Conservation (phyloP, 2,329 filamentous ascomycete species). For the Fusarium siculi region DNA sequence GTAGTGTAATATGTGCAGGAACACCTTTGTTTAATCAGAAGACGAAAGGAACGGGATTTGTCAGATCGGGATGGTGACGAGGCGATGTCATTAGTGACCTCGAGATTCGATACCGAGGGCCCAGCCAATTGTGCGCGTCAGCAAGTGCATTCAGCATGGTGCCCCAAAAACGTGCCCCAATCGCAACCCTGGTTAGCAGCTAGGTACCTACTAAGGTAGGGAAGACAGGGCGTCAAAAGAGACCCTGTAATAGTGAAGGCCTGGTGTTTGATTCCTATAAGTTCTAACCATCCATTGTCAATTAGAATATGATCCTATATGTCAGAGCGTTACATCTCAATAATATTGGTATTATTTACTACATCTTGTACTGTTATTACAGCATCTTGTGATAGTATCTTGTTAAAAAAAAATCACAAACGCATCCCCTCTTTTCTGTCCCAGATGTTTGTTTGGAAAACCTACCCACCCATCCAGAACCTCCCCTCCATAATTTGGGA, state of each 20-base stretch:
- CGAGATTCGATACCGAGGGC: conserved; percentile 32
- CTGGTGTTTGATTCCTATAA: background rate
- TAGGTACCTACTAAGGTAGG: too few relatives aligned
- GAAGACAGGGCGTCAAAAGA: background rate
- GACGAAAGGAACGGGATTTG: conserved; percentile 12
- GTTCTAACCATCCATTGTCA: background rate
- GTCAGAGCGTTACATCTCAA: background rate
- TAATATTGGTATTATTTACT: background rate
- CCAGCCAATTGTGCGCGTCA: conserved; percentile 44
- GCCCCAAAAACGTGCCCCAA: conserved; percentile 34
- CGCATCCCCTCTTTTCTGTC: background rate
- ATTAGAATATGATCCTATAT: background rate
- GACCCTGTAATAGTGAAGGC: background rate
- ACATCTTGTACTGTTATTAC: background rate
- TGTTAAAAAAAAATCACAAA: background rate
- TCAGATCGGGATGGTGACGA: conserved; percentile 10
- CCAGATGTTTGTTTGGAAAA: too few relatives aligned
- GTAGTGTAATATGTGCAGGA: background rate
- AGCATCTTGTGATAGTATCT: background rate
- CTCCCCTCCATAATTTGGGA: background rate
- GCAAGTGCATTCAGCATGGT: conserved; percentile 21
- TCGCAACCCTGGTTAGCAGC: background rate
- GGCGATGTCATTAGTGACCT: conserved; percentile 25
- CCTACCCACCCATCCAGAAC: conserved; percentile 29
- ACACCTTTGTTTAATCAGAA: background rate